phyloP scores from a whole-genome alignment of 139 green algal genomes.

The Coccomyxa sp. region DNA sequence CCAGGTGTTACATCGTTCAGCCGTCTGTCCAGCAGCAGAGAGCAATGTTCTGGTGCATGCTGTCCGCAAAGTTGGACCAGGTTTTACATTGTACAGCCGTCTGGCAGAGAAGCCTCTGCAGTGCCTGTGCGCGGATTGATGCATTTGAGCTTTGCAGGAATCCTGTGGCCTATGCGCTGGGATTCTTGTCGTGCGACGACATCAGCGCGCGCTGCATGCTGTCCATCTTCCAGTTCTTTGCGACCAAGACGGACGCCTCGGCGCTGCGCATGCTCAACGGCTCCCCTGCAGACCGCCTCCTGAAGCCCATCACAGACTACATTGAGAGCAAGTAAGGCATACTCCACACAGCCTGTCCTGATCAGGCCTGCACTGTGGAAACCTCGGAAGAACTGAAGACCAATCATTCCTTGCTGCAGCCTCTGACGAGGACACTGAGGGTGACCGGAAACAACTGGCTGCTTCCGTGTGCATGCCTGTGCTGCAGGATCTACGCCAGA shows the following conservation, averaged over 20 bases:
- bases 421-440: too few relatives aligned
- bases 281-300: slow-evolving; percentile 81
- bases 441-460: too few relatives aligned
- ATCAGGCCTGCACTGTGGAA: background rate
- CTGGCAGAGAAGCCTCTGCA: too few relatives aligned
- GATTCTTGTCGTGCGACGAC: slow-evolving; percentile 95
- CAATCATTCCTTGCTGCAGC: background rate
- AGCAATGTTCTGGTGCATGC: too few relatives aligned
- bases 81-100: too few relatives aligned
- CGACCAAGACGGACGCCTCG: slow-evolving; percentile 95
- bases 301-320: slow-evolving; percentile 90
- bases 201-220: slow-evolving; percentile 97
- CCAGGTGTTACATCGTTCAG: too few relatives aligned
- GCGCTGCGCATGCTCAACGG: slow-evolving; percentile 94
- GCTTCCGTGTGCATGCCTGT: too few relatives aligned
- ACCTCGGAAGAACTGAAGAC: background rate
- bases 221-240: slow-evolving; percentile 98
- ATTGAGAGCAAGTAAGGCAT: slow-evolving; percentile 72
- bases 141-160: slow-evolving; percentile 2
- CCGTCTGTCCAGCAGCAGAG: too few relatives aligned
- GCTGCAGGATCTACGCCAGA: too few relatives aligned
- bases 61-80: too few relatives aligned
- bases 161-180: slow-evolving; percentile 85
- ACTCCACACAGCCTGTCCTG: slow-evolving; percentile 66
- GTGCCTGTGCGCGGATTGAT: background rate